Evolutionary conservation across 768 basidiomycete genomes (phyloP), one percentile per base, ranked within the genome.

Genomic region (Leccinum rimulosum): DNA sequence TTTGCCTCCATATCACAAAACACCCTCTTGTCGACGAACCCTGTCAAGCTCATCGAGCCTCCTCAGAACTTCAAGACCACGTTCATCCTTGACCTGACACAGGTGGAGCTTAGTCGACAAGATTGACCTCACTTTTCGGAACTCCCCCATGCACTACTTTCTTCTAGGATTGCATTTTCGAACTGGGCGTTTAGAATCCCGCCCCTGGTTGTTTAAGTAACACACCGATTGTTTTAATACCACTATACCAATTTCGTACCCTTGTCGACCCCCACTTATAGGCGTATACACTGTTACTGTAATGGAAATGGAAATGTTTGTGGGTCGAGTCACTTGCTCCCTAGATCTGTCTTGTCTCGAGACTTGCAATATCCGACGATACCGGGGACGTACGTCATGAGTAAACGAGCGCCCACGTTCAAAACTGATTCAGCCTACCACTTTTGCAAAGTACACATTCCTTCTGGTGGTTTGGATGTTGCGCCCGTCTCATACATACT

Each of bases 51-150:
- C 68, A 92, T 94, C 58, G 82, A 91, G 70, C 88, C 89, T 10
- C 89, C 92, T 28, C 80, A 84, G 67, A 85, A 88, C 70, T 84
- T 84, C 73, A 81, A 83, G 70, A 78, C 79, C 51, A 84, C 82
- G 40, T 93, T 92, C 66, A 78, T 88, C 61, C 84, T 94, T 54
- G 82, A 93, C 73, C 80, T 94, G 58, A 92, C 91, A 0, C 91
- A 91, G 70, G 90, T 84, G 8, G 91, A 94, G 71, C 81, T 94
- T 71, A 82, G 89, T 73, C 79, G 89, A 67, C 86, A 86, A 73
- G 81, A 82, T 63, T 82, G 69, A 77, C 47, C 35, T 45, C 1
- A 4, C 38, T 27, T 10, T 7, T 22, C 43, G 43, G 43, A 45
- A 43, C 40, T 7, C 64, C 31, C 22, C 12, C 14, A 12, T 47